A percentile compares a stretch with the other conserved stretches of the same genome.
These are phyloP conservation scores for Prunus yedoensis DNA, from an alignment of 331 rosid species.

Conservation along the genomic window DNA sequence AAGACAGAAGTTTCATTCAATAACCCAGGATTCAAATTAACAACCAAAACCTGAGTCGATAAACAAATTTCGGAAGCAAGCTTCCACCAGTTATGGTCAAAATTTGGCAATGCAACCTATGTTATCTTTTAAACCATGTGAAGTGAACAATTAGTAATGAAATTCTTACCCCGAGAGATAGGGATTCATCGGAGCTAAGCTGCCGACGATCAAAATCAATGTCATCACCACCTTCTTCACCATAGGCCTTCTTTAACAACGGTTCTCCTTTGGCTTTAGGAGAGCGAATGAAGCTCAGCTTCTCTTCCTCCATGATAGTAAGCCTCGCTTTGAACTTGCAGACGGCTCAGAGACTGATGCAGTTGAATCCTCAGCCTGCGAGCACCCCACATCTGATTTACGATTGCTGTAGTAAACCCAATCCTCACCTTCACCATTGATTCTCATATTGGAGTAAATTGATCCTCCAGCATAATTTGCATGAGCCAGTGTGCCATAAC, in stretches of 20 bases:
- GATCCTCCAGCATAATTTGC: constrained; percentile 86
- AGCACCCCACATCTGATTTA: constrained; percentile 66
- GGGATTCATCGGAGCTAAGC: constrained; percentile 93
- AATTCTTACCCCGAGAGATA: constrained; percentile 58
- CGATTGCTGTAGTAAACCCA: constrained; percentile 89
- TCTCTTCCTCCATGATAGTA: constrained; percentile 97
- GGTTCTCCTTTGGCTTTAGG: constrained; percentile 98
- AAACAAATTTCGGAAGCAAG: background rate
- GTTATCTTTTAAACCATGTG: background rate
- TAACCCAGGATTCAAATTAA: background rate
- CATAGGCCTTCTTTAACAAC: constrained; percentile 83
- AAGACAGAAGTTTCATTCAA: background rate
- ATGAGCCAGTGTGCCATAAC: constrained; percentile 87
- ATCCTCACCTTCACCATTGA: constrained; percentile 60
- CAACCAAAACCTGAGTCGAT: background rate
- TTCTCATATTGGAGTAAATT: constrained; percentile 54
- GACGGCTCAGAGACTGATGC: constrained; percentile 56
- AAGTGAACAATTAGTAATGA: background rate
- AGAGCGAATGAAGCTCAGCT: constrained; percentile 87
- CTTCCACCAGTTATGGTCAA: background rate
- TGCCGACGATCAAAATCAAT: constrained; percentile 96
- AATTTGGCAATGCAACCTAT: background rate
- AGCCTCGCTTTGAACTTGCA: constrained; percentile 70
- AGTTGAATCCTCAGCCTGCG: constrained; percentile 53
- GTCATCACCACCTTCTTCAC: constrained; percentile 99